phyloP scores from a whole-genome alignment of 768 basidiomycete species.

The Boletus edulis region DNA sequence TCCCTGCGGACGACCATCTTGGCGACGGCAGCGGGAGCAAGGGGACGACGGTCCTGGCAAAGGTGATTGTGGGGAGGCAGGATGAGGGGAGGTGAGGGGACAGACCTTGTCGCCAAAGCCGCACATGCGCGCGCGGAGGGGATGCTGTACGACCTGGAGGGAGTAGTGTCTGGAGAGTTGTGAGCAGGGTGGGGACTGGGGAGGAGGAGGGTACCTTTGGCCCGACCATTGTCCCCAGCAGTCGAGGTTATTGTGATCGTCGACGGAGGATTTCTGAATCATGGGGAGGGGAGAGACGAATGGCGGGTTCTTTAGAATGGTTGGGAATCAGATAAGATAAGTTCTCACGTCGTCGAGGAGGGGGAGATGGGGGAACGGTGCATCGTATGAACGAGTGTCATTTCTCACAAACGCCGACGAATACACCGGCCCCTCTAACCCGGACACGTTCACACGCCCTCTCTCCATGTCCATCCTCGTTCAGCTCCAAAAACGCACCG shows the following conservation, averaged over 20 bases:
- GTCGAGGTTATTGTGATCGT: conserved; percentile 35
- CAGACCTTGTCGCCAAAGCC: conserved; percentile 94
- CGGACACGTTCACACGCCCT: background rate
- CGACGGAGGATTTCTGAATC: too few species aligned
- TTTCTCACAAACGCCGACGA: background rate
- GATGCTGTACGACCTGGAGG: conserved; percentile 84
- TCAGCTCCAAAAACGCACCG: conserved; percentile 70
- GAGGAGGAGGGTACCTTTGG: conserved; percentile 41
- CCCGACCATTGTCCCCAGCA: conserved; percentile 72
- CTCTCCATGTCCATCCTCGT: conserved; percentile 41
- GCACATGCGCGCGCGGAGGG: conserved; percentile 89
- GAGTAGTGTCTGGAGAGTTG: conserved; percentile 62
- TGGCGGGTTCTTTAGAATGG: background rate
- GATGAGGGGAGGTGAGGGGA: background rate
- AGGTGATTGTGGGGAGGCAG: background rate
- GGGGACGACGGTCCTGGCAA: conserved; percentile 80
- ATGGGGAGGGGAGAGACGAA: too few species aligned
- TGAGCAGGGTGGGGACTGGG: background rate
- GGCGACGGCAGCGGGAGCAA: conserved; percentile 88
- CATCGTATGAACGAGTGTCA: background rate
- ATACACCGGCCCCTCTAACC: too few species aligned
- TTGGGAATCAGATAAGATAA: conserved; percentile 35
- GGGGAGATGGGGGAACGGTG: too few species aligned
- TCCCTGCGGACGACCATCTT: conserved; percentile 75
- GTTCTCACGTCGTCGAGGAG: conserved; percentile 22